phyloP scores from a whole-genome alignment of 768 basidiomycete species.

The Rhizopogon salebrosus region DNA sequence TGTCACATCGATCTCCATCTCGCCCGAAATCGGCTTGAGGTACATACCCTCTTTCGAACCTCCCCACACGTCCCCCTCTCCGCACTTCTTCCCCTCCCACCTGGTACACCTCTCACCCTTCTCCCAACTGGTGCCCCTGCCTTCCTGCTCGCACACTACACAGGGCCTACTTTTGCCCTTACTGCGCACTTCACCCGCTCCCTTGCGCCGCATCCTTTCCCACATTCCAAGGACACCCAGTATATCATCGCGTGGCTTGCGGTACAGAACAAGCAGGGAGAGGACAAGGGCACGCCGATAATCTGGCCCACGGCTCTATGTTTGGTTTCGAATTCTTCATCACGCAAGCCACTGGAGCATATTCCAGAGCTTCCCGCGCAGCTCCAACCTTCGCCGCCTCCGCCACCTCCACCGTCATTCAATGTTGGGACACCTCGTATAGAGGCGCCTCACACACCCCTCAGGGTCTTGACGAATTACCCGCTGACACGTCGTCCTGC shows the following conservation, averaged over 20 bases:
- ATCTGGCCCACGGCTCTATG: conserved; percentile 69
- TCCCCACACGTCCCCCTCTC: conserved; percentile 55
- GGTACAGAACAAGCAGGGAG: conserved; percentile 74
- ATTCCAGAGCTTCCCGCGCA: conserved; percentile 63
- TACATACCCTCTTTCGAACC: conserved; percentile 57
- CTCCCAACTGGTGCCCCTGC: conserved; percentile 71
- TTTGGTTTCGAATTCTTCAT: conserved; percentile 35
- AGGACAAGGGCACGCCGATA: conserved; percentile 72
- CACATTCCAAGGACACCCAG: conserved; percentile 15
- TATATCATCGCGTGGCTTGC: conserved; percentile 72
- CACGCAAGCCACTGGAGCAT: conserved; percentile 42
- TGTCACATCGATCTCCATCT: conserved; percentile 57
- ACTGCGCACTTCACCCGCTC: conserved; percentile 59
- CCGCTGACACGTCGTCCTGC: conserved; percentile 32
- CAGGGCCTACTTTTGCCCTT: conserved; percentile 59
- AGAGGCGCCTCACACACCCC: conserved; percentile 4
- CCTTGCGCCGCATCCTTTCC: conserved; percentile 32
- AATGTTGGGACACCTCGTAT: conserved; percentile 17
- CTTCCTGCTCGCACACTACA: conserved; percentile 66
- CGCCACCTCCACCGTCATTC: conserved; percentile 31
- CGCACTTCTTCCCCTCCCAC: conserved; percentile 34
- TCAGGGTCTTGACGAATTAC: conserved; percentile 11
- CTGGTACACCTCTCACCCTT: conserved; percentile 65
- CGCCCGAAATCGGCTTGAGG: conserved; percentile 41
- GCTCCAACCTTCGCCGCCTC: conserved; percentile 49